These are phyloP conservation scores for Lasiosphaeria hispida DNA, from an alignment of 495 filamentous ascomycete species.

Conservation along the genomic window DNA sequence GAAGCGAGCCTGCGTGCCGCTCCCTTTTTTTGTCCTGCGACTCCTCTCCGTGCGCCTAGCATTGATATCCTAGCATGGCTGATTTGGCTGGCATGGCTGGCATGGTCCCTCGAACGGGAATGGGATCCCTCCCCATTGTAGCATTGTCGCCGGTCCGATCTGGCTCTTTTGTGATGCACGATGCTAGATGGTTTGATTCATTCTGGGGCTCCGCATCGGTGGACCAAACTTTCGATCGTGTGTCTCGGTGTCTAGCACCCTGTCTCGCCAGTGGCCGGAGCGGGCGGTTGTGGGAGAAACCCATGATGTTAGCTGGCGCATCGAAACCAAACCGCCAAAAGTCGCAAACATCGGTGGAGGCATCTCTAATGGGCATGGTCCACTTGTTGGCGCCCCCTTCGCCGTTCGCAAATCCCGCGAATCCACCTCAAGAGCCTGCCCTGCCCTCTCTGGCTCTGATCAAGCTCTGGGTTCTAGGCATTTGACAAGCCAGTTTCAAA, in stretches of 20 bases:
- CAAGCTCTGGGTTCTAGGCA: slow-evolving; percentile 12
- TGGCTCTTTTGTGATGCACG: slow-evolving; percentile 21
- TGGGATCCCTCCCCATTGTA: slow-evolving; percentile 6
- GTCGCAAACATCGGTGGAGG: slow-evolving; percentile 15
- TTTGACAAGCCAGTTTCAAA: slow-evolving; percentile 25
- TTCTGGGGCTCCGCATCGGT: slow-evolving; percentile 24
- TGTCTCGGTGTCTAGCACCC: slow-evolving; percentile 7
- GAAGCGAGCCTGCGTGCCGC: slow-evolving; percentile 30
- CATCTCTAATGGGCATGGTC: slow-evolving; percentile 21
- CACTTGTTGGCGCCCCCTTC: slow-evolving; percentile 14
- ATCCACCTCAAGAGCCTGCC: slow-evolving; percentile 1
- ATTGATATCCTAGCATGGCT: neutral
- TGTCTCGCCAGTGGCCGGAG: neutral
- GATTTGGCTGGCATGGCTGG: too few relatives aligned
- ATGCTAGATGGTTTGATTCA: slow-evolving; percentile 22
- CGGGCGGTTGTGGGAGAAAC: neutral
- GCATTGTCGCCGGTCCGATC: slow-evolving; percentile 23
- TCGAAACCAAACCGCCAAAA: slow-evolving; percentile 18
- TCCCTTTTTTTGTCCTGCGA: slow-evolving; percentile 15
- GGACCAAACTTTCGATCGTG: slow-evolving; percentile 22
- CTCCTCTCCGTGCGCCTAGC: slow-evolving; percentile 20
- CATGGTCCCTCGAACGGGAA: neutral
- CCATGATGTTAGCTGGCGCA: slow-evolving; percentile 9
- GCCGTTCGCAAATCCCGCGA: slow-evolving; percentile 18
- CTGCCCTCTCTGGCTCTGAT: slow-evolving; percentile 18